phyloP scores from a whole-genome alignment of 1,284 basidiomycete genomes.

The Marasmius fiardii region DNA sequence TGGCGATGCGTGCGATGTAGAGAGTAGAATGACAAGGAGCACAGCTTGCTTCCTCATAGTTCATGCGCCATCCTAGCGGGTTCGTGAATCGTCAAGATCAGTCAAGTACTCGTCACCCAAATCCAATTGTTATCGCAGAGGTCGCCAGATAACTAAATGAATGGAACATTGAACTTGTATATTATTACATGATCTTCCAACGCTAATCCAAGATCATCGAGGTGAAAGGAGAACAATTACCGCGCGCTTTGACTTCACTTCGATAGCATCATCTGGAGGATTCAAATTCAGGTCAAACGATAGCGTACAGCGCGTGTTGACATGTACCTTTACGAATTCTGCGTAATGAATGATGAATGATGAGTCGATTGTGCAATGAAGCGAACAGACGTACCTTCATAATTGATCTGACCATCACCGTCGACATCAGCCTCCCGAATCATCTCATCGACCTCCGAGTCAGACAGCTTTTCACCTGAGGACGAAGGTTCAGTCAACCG shows the following conservation, averaged over 20 bases:
- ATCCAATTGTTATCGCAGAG: too few relatives aligned
- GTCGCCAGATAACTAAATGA: too few relatives aligned
- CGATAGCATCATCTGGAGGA: constrained; percentile 18
- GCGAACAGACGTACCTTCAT: constrained; percentile 54
- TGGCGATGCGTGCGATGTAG: too few relatives aligned
- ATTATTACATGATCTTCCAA: neutral
- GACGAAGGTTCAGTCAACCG: neutral
- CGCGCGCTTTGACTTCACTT: constrained; percentile 11
- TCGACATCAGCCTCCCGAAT: constrained; percentile 97
- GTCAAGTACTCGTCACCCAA: too few relatives aligned
- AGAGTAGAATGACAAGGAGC: too few relatives aligned
- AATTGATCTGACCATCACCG: constrained; percentile 90
- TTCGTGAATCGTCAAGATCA: too few relatives aligned
- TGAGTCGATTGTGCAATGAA: neutral
- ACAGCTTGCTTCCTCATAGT: too few relatives aligned
- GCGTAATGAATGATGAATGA: neutral
- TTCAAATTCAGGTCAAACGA: neutral
- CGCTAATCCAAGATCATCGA: neutral
- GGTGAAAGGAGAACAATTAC: neutral
- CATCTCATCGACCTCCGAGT: constrained; percentile 96
- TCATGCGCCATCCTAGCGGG: too few relatives aligned
- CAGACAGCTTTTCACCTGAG: constrained; percentile 87
- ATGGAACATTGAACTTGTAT: too few relatives aligned
- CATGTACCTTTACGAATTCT: constrained; percentile 70
- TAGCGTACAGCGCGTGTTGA: neutral